A percentile compares a stretch with the other conserved stretches of the same genome.
phyloP scores from a whole-genome alignment of 441 rosid species.

The Adansonia grandidieri region DNA sequence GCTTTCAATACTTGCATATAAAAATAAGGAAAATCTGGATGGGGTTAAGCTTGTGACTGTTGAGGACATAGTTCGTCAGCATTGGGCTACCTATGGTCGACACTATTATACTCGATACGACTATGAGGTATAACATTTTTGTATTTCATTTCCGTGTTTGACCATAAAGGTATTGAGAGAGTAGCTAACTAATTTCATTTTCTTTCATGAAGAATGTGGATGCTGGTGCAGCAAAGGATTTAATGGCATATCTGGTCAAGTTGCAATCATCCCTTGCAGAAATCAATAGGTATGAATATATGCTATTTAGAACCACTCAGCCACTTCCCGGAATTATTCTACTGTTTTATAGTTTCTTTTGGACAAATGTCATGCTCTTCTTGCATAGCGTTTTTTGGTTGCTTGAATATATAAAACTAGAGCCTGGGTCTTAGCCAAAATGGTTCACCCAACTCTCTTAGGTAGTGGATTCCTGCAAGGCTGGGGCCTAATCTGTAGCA shows the following conservation, averaged over 20 bases:
- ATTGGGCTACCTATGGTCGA: conserved; percentile 92
- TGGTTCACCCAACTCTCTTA: no score
- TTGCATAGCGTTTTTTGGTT: not conserved
- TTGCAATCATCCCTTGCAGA: conserved; percentile 77
- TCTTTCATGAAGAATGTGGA: conserved; percentile 78
- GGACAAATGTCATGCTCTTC: not conserved
- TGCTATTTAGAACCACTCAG: conserved; percentile 9
- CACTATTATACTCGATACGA: conserved; percentile 97
- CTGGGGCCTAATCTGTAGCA: no score
- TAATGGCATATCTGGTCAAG: conserved; percentile 83
- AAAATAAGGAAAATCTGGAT: conserved; percentile 66
- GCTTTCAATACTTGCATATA: conserved; percentile 89
- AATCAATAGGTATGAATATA: conserved; percentile 67
- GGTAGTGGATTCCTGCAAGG: no score
- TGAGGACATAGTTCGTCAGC: conserved; percentile 90
- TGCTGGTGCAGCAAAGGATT: conserved; percentile 84
- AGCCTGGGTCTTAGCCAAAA: not conserved
- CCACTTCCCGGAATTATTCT: not conserved
- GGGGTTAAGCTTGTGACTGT: conserved; percentile 82
- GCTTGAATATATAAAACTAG: not conserved
- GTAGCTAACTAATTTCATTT: conserved; percentile 34
- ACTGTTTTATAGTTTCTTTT: conserved; percentile 15
- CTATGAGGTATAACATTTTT: conserved; percentile 70
- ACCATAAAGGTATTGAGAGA: conserved; percentile 21
- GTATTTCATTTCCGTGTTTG: not conserved